A percentile compares a stretch with the other conserved stretches of the same genome.
These are phyloP conservation scores for Albugo laibachii DNA, from an alignment of 352 stramenopile genomes.

Conservation along the genomic window DNA sequence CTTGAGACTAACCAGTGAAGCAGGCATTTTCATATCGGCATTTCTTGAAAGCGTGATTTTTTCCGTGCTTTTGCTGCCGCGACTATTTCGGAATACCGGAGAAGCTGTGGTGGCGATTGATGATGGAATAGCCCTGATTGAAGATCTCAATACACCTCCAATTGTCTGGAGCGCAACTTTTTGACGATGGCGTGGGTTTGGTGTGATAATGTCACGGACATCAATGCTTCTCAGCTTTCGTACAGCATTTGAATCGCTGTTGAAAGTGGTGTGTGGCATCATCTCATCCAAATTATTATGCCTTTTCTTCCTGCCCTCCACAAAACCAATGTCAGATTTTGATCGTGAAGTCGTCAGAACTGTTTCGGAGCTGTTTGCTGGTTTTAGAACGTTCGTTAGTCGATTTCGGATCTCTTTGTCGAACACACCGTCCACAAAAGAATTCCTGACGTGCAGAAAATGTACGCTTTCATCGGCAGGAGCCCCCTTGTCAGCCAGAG, in stretches of 20 bases:
- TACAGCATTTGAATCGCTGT: not conserved
- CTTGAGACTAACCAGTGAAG: not conserved
- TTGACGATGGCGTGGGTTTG: slow-evolving; percentile 38
- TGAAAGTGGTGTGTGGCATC: not conserved
- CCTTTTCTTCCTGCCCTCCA: slow-evolving; percentile 23
- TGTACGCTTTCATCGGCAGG: not conserved
- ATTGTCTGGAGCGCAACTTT: slow-evolving; percentile 42
- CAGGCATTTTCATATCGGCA: not conserved
- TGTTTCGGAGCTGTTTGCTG: not conserved
- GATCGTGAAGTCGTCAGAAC: not conserved
- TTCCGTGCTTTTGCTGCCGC: not conserved
- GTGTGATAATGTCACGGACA: slow-evolving; percentile 35
- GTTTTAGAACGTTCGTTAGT: not conserved
- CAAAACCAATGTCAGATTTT: slow-evolving; percentile 11
- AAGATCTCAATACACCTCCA: slow-evolving; percentile 33
- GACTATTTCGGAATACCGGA: not conserved
- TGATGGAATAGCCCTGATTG: slow-evolving; percentile 21
- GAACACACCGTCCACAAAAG: not conserved
- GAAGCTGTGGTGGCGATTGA: too few relatives aligned
- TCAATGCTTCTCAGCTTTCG: slow-evolving; percentile 2
- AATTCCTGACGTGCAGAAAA: not conserved
- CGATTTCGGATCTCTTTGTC: too few relatives aligned
- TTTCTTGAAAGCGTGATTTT: not conserved
- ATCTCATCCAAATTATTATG: slow-evolving; percentile 18
- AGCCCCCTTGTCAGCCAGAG: not conserved